Evolutionary conservation across 768 basidiomycete species (phyloP).

Genomic region (Cystobasidium onofrii): DNA sequence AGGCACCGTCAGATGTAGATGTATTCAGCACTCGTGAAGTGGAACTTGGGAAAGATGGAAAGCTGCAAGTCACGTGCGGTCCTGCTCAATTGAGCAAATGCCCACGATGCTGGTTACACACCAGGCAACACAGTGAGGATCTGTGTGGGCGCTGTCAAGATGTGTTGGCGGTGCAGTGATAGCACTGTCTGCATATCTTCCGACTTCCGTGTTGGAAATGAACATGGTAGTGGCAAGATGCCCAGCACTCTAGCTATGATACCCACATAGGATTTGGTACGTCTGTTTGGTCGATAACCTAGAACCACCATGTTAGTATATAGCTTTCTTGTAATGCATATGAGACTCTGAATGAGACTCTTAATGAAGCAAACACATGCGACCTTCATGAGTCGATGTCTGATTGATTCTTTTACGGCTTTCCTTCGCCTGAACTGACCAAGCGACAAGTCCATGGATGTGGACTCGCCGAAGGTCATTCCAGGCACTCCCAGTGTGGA

Average conservation of each 20-base stretch:
- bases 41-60: constrained; percentile 37
- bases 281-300: too few species aligned
- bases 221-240: too few species aligned
- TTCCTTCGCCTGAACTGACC: neutral
- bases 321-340: too few species aligned
- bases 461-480: neutral
- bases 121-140: constrained; percentile 51
- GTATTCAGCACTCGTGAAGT: neutral
- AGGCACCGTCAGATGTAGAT: neutral
- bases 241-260: too few species aligned
- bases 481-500: constrained; percentile 3
- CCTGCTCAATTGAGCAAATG: constrained; percentile 65
- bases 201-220: too few species aligned
- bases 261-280: too few species aligned
- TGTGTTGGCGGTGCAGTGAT: constrained; percentile 30
- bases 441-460: neutral
- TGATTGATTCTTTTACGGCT: too few species aligned
- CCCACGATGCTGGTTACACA: constrained; percentile 82
- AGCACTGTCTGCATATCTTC: neutral
- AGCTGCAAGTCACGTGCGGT: constrained; percentile 53
- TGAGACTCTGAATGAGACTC: too few species aligned
- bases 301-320: too few species aligned
- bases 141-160: constrained; percentile 62
- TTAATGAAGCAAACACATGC: too few species aligned
- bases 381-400: too few species aligned